Base-by-base conservation (phyloP, 2,329 filamentous ascomycete genomes). In the Colletotrichum abscissum region DNA sequence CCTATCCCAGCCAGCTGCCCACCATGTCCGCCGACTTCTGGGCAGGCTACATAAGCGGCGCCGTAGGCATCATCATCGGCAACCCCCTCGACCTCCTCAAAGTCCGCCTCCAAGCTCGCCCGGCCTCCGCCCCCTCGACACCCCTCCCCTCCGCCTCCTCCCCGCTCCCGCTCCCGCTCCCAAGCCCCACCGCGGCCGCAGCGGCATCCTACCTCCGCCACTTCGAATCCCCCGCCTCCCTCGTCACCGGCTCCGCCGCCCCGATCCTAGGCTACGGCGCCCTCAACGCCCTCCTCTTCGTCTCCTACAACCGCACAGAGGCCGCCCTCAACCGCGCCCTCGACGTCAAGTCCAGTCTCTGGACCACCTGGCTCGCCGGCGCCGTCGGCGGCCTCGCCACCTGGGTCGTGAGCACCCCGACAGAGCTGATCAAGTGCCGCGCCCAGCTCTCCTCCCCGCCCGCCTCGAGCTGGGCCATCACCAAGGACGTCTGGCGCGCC, bases 241-340 rank as follows among this genome's bases (percentile, higher is more conserved):
- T 89, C 16, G 82, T 90, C 22, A 84, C 88, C 9, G 96, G 96
- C 75, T 91, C 93, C 12, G 93, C 95, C 28, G 95, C 95, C 46
- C 96, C 96, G 0, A 92, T 98, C 49, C 85, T 98, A 5, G 94
- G 94, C 76, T 98, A 98, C 83, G 96, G 96, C 75, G 95, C 94
- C 24, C 89, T 98, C 74, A 98, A 98, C 80, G 95, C 95, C 52
- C 86, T 98, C 19, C 91, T 98, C 24, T 98, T 98, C 83, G 91
- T 96, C 77, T 92, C 93, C 1, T 98, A 98, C 85, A 98, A 98
- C 81, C 93, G 94, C 71, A 92, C 92, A n/a, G 90, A 96, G 78
- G 86, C 86, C 26, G 82, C 91, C 19, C 84, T 98, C 30, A 86
- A 87, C 77, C 76, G 74, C 2, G 73, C 78, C 11, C 78, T 84